Base-by-base conservation (phyloP, 2,329 filamentous ascomycete species). In the Graphiopsis chlorocephala region DNA sequence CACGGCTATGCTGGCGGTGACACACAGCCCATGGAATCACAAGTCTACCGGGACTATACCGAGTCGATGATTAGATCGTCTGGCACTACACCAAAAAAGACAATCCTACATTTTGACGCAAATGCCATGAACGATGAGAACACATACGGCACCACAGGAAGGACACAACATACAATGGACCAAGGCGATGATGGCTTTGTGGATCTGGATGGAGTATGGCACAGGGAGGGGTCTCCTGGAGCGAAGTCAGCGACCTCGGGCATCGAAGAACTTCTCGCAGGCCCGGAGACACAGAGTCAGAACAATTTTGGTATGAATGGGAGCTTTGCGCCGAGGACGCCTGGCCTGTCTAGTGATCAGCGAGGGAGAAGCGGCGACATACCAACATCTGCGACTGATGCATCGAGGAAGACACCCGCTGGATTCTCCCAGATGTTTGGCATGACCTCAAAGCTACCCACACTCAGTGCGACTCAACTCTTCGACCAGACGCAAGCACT, bases 21-120 rank as follows among this genome's bases (percentile, higher is more conserved):
- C 66, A 83, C 81, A 1, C 81, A 83, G 72, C 76, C 77, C 26
- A 75, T 76, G 69, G 79, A 80, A 62, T 80, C 79, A 61, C 81
- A 83, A 67, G 77, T 82, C 53, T 79, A 80, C 69, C 77, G 72
- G 55, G 71, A 78, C 25, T 80, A 72, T 66, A 76, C 74, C 14
- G 79, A 78, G 52, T 79, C 76, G 47, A 72, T 72, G 20, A 47
- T 55, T 8, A 45, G 28, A n/a, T 47, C 50, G 6, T 67, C 58
- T 14, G 45, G 52, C 38, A 66, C 59, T 4, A 70, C 68, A 28
- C 68, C 66, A 57, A 66, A 64, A 63, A 73, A 65, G 65, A 60
- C 57, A 26, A 59, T 64, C 7, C 45, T 67, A 26, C 57, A 62
- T 23, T 42, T 50, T 14, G 61, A 58, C 33, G 66, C 67, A 20